Conservation (phyloP, 208 protist genomes). For the Leptomonas pyrrhocoris region DNA sequence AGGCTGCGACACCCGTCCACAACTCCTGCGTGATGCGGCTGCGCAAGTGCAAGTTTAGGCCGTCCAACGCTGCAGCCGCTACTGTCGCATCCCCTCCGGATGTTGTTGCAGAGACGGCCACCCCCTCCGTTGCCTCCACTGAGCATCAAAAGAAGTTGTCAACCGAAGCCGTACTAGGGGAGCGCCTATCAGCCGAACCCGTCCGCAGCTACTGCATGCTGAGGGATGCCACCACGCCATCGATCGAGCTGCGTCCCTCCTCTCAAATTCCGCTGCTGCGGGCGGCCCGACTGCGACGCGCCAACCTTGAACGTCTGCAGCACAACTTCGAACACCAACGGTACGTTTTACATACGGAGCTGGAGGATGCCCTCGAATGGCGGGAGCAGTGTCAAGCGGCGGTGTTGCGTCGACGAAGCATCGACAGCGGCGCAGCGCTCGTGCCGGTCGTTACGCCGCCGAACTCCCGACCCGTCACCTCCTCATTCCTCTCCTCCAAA, state of each 20-base stretch:
- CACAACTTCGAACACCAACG: constrained; percentile 69
- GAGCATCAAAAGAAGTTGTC: background rate
- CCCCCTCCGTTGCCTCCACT: background rate
- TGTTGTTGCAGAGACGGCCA: background rate
- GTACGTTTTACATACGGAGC: constrained; percentile 47
- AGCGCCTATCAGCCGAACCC: constrained; percentile 35
- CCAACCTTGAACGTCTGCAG: constrained; percentile 34
- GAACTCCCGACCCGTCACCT: background rate
- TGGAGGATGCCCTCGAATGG: constrained; percentile 59
- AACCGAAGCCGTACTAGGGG: background rate
- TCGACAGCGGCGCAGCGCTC: background rate
- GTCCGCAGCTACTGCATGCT: constrained; percentile 56
- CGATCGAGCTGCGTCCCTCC: background rate
- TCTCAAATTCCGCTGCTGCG: background rate
- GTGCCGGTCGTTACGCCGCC: background rate
- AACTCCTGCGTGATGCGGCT: constrained; percentile 20
- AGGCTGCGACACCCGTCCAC: background rate
- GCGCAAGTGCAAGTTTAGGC: constrained; percentile 19
- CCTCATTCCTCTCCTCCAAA: background rate
- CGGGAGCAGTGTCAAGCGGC: constrained; percentile 52
- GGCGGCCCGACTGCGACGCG: constrained; percentile 8
- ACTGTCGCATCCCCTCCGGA: too few relatives aligned
- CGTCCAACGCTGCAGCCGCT: background rate
- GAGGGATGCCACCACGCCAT: constrained; percentile 23
- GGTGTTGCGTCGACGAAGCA: constrained; percentile 28